Base-by-base conservation (phyloP, 1,284 basidiomycete genomes). In the Apiotrichum domesticum region DNA sequence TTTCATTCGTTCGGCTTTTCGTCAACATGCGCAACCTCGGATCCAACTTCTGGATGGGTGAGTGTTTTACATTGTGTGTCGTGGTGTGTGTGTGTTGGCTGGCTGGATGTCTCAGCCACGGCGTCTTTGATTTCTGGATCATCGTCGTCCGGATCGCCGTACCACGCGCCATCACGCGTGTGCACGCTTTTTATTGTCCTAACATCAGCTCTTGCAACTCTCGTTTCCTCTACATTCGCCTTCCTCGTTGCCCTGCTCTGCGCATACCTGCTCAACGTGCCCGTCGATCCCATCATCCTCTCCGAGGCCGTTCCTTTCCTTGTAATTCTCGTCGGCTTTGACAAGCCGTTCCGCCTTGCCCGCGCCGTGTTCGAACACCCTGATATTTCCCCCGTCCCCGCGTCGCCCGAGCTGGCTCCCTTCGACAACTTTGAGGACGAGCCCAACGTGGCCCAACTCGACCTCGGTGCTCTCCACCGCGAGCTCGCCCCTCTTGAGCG, bases 251-350 rank as follows among this genome's bases (percentile, higher is more conserved):
- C 92, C 14, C 83, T 98, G 3, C 87, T 94, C 14, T 80, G 90
- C 35, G 91, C 93, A 3, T 86, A 89, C 73, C 81, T 87, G 47
- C 80, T 96, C 59, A 82, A 83, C 63, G 90, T 98, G 55, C 87
- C 87, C 6, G 87, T 98, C 66, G 93, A 98, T 75, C 91, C 57
- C 2, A 87, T 98, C 56, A 86, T 87, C 14, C 81, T 98, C 37
- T 93, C 90, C 13, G 96, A 98, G 75, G 94, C 95, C 0, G 82
- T 98, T 2, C 95, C 95, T 0, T 98, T 98, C 85, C 81, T 98
- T 41, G 94, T 98, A 45, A 96, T 96, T 75, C 95, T 91, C 0
- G 87, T 98, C 56, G 95, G 95, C 11, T 98, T 98, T 72, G 95
- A 98, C 78, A 98, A 98, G 77, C 95, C 94, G 0, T 87, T 94